Evolutionary conservation across 169 alveolate species (phyloP), one percentile per base, ranked within the genome.

Genomic region (Plasmodium malariae): DNA sequence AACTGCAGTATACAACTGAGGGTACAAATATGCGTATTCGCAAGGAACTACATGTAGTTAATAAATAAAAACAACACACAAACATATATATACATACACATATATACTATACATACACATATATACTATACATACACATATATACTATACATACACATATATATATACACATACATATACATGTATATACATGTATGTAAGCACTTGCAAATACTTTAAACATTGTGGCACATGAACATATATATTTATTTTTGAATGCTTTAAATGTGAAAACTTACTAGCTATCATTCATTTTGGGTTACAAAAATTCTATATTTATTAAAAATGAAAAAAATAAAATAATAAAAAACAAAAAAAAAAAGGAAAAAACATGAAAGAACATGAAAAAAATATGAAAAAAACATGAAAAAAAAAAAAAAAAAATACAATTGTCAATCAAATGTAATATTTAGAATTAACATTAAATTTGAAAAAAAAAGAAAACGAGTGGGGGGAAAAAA

Each of bases 251-350:
- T 21, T 1, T 0, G 5, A 60, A 60, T 60, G 11, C 45, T 60
- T 14, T 14, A 60, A 21, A 24, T 60, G 37, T 14, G 70, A 73
- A 73, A 57, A 73, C 87, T 2, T 73, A 73, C 87, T 73, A 73
- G 72, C 87, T 73, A 55, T 73, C 87, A 55, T 73, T 73, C 87
- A 73, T 73, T 73, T 73, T 73, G 63, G 57, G 54, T 73, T 11
- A 26, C 72, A n/a, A 32, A 73, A 34, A n/a, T 54, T 73, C 87
- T 73, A 73, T 73, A 73, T 30, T 11, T 54, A 36, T 49, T 51
- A 59, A 73, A 2, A 28, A 62, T 26, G 30, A 32, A 32, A 48
- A 54, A 45, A 17, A 55, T 30, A 45, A 6, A 68, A 40, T 68
- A 26, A 49, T 68, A 28, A 24, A 43, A n/a, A 49, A 40, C 24